These are phyloP conservation scores for Paspalum notatum DNA, from an alignment of 176 grass and related monocot genomes.

Conservation along the genomic window DNA sequence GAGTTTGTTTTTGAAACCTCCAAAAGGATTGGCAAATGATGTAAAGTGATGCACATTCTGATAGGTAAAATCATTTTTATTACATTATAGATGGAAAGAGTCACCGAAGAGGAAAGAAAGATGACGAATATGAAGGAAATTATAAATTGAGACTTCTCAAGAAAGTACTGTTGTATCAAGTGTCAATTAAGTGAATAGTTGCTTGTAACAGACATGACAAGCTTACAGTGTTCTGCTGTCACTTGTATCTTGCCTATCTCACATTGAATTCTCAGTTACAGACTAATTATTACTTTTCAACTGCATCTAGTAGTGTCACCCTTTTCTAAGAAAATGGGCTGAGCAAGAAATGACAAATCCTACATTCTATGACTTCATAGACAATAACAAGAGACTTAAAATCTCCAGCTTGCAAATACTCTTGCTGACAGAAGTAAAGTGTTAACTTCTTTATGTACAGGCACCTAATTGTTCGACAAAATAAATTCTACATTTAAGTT, in stretches of 20 bases:
- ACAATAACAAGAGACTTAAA: conserved; percentile 16
- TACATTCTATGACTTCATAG: conserved; percentile 11
- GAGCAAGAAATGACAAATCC: conserved; percentile 15
- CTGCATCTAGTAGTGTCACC: neutral
- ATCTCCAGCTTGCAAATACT: neutral
- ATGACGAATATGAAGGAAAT: conserved; percentile 23
- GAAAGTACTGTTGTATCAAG: conserved; percentile 43
- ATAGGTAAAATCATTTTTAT: conserved; percentile 32
- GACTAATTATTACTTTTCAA: neutral
- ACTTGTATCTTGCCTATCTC: conserved; percentile 1
- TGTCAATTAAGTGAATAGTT: conserved; percentile 38
- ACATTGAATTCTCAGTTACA: neutral
- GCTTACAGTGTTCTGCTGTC: conserved; percentile 30
- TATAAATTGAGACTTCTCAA: conserved; percentile 19
- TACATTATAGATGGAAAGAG: conserved; percentile 30
- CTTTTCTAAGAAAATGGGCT: neutral
- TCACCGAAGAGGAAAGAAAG: conserved; percentile 29
- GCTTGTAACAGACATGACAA: conserved; percentile 31
- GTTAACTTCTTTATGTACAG: conserved; percentile 13
- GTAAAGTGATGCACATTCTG: conserved; percentile 19
- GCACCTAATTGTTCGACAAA: conserved; percentile 10
- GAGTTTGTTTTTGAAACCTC: conserved; percentile 29
- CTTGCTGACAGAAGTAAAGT: neutral
- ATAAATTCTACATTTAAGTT: conserved; percentile 18
- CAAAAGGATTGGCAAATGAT: conserved; percentile 25